Evolutionary conservation across 108 stramenopile genomes (phyloP).

Genomic region (Pseudonitzschia multiseries): DNA sequence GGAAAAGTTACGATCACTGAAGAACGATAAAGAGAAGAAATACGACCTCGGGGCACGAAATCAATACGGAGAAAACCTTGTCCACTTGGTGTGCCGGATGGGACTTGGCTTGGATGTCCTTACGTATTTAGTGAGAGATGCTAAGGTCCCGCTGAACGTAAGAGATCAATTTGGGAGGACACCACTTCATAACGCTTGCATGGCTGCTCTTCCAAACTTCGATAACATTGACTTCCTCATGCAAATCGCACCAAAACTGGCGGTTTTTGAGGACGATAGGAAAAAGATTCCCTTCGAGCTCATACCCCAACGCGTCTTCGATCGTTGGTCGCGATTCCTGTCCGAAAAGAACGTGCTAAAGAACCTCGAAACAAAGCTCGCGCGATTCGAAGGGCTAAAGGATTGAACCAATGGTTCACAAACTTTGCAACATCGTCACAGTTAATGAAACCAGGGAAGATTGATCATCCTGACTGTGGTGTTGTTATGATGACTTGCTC

Average conservation of each 20-base stretch:
- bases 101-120: constrained; percentile 25
- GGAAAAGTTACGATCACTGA: background rate
- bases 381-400: background rate
- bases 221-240: constrained; percentile 34
- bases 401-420: background rate
- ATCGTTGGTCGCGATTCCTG: constrained; percentile 14
- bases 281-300: constrained; percentile 30
- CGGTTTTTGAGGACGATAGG: constrained; percentile 36
- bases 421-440: background rate
- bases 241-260: constrained; percentile 26
- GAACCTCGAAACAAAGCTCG: background rate
- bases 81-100: constrained; percentile 76
- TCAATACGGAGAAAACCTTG: constrained; percentile 73
- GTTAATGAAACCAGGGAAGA: too few species aligned
- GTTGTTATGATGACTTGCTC: too few species aligned
- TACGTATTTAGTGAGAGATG: constrained; percentile 54
- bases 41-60: constrained; percentile 38
- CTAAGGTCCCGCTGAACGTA: constrained; percentile 39
- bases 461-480: too few species aligned
- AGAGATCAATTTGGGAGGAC: constrained; percentile 76
- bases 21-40: constrained; percentile 12
- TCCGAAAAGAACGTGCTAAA: background rate
- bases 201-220: constrained; percentile 57
- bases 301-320: constrained; percentile 1
- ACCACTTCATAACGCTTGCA: constrained; percentile 79